A percentile compares a stretch with the other conserved stretches of the same genome.
These are phyloP conservation scores for Nicotiana tabacum DNA, from an alignment of 257 asterid genomes.

Conservation along the genomic window DNA sequence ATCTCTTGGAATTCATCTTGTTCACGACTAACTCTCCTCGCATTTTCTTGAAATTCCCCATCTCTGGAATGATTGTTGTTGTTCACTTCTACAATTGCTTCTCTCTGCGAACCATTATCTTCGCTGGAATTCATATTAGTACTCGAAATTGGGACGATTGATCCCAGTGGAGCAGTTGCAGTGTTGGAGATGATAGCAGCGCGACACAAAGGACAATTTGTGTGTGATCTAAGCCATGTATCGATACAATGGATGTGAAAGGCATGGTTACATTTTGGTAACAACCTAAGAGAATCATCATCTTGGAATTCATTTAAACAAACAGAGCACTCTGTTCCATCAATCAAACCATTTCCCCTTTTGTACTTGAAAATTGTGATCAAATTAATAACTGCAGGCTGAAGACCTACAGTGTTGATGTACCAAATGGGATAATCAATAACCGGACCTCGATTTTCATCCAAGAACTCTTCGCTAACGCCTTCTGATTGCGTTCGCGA, in stretches of 20 bases:
- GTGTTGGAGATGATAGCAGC: slow-evolving; percentile 7
- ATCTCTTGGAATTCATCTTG: neutral
- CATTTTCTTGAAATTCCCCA: slow-evolving; percentile 1
- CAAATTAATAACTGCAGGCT: neutral
- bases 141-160: neutral
- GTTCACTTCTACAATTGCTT: neutral
- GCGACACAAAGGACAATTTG: slow-evolving; percentile 19
- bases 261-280: slow-evolving; percentile 18
- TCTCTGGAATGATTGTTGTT: neutral
- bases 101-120: neutral
- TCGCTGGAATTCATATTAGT: neutral
- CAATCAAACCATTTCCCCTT: slow-evolving; percentile 9
- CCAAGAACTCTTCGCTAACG: neutral
- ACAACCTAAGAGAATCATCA: slow-evolving; percentile 11
- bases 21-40: neutral
- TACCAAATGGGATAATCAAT: slow-evolving; percentile 11
- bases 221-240: slow-evolving; percentile 21
- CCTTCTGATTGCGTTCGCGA: neutral
- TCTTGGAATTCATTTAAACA: slow-evolving; percentile 18
- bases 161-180: neutral
- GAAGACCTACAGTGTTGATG: slow-evolving; percentile 6
- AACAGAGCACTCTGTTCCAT: slow-evolving; percentile 18
- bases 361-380: slow-evolving; percentile 11
- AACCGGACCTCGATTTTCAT: neutral
- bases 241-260: slow-evolving; percentile 21